Percentiles rank a stretch among this genome's conserved stretches.
Evolutionary conservation across 805 yeast genomes (phyloP).

Genomic region (Candida glaebosa): DNA sequence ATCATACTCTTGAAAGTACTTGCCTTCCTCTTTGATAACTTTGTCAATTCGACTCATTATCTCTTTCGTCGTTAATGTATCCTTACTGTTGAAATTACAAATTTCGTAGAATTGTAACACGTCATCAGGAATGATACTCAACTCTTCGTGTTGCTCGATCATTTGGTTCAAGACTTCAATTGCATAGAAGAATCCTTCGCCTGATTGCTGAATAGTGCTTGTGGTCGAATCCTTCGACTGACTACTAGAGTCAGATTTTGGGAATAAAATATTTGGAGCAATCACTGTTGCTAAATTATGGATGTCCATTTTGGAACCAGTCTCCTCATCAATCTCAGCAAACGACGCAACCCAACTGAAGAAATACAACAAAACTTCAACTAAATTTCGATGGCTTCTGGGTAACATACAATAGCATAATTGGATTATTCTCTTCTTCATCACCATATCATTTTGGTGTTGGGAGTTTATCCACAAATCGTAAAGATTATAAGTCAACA

Average conservation of each 20-base stretch:
- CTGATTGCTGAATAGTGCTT: slow-evolving; percentile 26
- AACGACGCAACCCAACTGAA: slow-evolving; percentile 95
- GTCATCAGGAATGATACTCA: slow-evolving; percentile 72
- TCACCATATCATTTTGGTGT: slow-evolving; percentile 40
- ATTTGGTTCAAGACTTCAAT: slow-evolving; percentile 86
- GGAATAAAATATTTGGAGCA: slow-evolving; percentile 83
- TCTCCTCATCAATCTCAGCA: slow-evolving; percentile 85
- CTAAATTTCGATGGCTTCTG: slow-evolving; percentile 71
- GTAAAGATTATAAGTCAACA: slow-evolving; percentile 72
- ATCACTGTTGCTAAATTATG: slow-evolving; percentile 94
- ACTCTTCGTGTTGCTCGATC: slow-evolving; percentile 76
- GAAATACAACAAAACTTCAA: slow-evolving; percentile 82
- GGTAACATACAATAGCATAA: slow-evolving; percentile 78
- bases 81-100: slow-evolving; percentile 35
- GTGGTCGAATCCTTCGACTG: slow-evolving; percentile 3
- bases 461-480: slow-evolving; percentile 76
- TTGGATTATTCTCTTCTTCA: slow-evolving; percentile 54
- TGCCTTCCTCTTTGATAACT: slow-evolving; percentile 27
- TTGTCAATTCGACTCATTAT: slow-evolving; percentile 32
- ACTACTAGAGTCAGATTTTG: slow-evolving; percentile 36
- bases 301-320: slow-evolving; percentile 88
- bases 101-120: slow-evolving; percentile 47
- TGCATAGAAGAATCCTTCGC: slow-evolving; percentile 80
- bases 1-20: slow-evolving; percentile 21
- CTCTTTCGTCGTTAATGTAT: slow-evolving; percentile 30